phyloP scores from a whole-genome alignment of 23 red algal genomes.

The Cyanidium caldarium region DNA sequence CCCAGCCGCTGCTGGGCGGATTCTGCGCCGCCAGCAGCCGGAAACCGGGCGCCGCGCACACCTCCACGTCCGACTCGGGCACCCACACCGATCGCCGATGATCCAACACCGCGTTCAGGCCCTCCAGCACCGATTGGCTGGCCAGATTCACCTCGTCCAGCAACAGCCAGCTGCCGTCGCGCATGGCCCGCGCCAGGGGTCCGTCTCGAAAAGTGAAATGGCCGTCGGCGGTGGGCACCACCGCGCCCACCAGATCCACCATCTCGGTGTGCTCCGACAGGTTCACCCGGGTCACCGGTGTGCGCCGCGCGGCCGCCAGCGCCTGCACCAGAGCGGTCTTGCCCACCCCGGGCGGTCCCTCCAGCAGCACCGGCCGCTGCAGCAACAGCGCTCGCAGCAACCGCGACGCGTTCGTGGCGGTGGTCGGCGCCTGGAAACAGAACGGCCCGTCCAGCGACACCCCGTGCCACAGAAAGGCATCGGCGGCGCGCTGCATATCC shows the following conservation, averaged over 20 bases:
- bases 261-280: slow-evolving; percentile 93
- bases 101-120: slow-evolving; percentile 84
- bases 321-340: slow-evolving; percentile 67
- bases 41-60: slow-evolving; percentile 35
- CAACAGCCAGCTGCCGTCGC: slow-evolving; percentile 61
- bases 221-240: neutral
- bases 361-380: slow-evolving; percentile 47
- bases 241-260: slow-evolving; percentile 60
- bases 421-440: slow-evolving; percentile 26
- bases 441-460: neutral
- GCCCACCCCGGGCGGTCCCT: slow-evolving; percentile 83
- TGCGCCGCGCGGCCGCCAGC: slow-evolving; percentile 26
- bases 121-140: slow-evolving; percentile 87
- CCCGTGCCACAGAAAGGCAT: neutral
- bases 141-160: slow-evolving; percentile 95
- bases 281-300: slow-evolving; percentile 48
- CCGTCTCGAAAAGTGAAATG: slow-evolving; percentile 64
- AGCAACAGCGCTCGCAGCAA: slow-evolving; percentile 35
- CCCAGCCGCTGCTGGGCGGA: slow-evolving; percentile 44
- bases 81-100: slow-evolving; percentile 47
- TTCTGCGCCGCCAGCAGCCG: slow-evolving; percentile 85
- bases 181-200: slow-evolving; percentile 49
- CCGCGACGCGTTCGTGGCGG: slow-evolving; percentile 26
- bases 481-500: too few species aligned
- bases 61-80: slow-evolving; percentile 34